A percentile compares a stretch with the other conserved stretches of the same genome.
phyloP scores from a whole-genome alignment of 768 basidiomycete genomes.

The Boletus subcaerulescens region DNA sequence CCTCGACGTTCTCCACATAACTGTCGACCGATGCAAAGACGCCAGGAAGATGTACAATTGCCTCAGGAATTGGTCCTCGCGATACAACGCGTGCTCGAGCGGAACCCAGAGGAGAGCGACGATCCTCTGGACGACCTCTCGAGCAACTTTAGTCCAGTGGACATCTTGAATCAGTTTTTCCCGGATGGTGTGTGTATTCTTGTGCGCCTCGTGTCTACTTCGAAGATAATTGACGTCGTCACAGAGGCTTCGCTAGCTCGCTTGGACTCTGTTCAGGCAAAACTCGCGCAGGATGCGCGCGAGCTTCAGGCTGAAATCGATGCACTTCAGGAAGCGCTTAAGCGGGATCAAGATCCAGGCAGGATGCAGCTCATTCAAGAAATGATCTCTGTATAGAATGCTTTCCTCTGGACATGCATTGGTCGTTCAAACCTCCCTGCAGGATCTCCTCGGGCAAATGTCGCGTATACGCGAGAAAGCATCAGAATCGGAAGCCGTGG shows the following conservation, averaged over 20 bases:
- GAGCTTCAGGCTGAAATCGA: slow-evolving; percentile 73
- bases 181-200: slow-evolving; percentile 63
- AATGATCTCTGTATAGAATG: slow-evolving; percentile 79
- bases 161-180: slow-evolving; percentile 60
- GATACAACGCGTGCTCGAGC: slow-evolving; percentile 67
- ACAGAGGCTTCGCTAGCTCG: slow-evolving; percentile 74
- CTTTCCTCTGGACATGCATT: background rate
- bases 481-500: slow-evolving; percentile 94
- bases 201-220: background rate
- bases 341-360: slow-evolving; percentile 78
- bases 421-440: slow-evolving; percentile 9
- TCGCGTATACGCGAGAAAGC: slow-evolving; percentile 95
- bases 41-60: slow-evolving; percentile 42
- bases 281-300: slow-evolving; percentile 65
- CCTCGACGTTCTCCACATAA: background rate
- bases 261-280: slow-evolving; percentile 66
- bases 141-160: slow-evolving; percentile 53
- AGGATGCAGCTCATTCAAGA: slow-evolving; percentile 91
- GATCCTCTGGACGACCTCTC: slow-evolving; percentile 61
- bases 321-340: slow-evolving; percentile 61
- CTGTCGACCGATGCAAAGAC: slow-evolving; percentile 19
- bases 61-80: slow-evolving; percentile 66
- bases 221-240: background rate
- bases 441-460: slow-evolving; percentile 96
- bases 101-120: slow-evolving; percentile 39